Conservation (phyloP, 345 rosid species). For the Trapa bicornis region DNA sequence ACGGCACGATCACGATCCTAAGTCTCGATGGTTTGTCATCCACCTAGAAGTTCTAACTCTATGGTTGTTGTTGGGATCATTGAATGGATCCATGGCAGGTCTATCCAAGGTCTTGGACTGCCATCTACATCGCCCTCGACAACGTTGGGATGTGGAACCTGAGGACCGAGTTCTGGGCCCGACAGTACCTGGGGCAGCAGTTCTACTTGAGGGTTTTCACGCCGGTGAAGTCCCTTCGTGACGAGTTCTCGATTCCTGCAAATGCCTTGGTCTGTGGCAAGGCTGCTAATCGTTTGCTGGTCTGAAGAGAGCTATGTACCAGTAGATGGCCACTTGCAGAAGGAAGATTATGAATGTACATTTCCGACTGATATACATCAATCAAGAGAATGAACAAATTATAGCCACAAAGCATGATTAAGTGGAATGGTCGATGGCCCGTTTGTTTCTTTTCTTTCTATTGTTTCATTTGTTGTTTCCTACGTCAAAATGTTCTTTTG, state of each 20-base stretch:
- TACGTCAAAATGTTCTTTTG: no score
- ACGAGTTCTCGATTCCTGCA: constrained; percentile 58
- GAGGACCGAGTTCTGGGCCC: constrained; percentile 73
- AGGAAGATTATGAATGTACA: background rate
- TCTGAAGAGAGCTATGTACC: no score
- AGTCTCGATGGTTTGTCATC: no score
- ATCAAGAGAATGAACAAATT: background rate
- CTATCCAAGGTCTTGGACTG: constrained; percentile 87
- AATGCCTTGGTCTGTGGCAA: constrained; percentile 78
- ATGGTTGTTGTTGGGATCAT: background rate
- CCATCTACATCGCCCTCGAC: constrained; percentile 67
- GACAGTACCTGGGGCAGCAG: constrained; percentile 90
- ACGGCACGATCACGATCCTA: no score
- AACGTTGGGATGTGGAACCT: constrained; percentile 97
- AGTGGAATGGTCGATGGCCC: background rate
- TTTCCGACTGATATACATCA: background rate
- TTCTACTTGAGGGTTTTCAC: constrained; percentile 64
- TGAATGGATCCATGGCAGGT: constrained; percentile 34
- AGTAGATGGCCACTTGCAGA: background rate
- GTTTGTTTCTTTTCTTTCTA: background rate
- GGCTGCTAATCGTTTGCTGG: constrained; percentile 14
- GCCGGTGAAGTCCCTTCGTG: constrained; percentile 41
- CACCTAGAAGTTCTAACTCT: background rate
- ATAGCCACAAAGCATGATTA: background rate
- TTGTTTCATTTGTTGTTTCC: background rate